Percentiles rank a stretch among this genome's conserved stretches.
Evolutionary conservation across 2,329 filamentous ascomycete species (phyloP).

Genomic region (Thielaviopsis musarum): DNA sequence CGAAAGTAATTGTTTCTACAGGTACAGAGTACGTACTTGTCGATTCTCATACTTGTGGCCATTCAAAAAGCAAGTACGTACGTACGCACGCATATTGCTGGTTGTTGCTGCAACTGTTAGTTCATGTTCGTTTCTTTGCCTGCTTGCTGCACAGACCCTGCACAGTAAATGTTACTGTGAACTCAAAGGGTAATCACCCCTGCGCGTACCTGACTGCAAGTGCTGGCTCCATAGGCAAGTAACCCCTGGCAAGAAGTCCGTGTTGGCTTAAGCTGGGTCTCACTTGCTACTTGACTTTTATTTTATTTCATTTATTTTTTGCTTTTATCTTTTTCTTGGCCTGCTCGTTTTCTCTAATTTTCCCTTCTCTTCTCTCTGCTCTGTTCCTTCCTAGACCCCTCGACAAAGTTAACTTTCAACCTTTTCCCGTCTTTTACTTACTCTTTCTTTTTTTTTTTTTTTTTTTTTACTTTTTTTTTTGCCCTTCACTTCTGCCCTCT

Average conservation of each 20-base stretch:
- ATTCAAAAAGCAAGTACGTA: no score
- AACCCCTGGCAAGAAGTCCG: slow-evolving; percentile 3
- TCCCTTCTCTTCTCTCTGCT: background rate
- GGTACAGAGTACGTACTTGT: no score
- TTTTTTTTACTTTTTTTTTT: slow-evolving; percentile 13
- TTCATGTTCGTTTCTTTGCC: background rate
- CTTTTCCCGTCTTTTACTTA: slow-evolving; percentile 12
- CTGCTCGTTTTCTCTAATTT: background rate
- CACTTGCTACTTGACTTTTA: slow-evolving; percentile 1
- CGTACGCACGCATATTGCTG: no score
- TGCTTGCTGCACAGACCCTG: slow-evolving; percentile 4
- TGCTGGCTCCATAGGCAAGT: background rate
- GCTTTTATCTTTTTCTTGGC: slow-evolving; percentile 8
- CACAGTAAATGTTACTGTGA: slow-evolving; percentile 1
- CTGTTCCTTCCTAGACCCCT: slow-evolving; percentile 10
- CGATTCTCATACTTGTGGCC: no score
- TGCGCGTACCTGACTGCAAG: background rate
- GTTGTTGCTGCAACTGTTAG: no score
- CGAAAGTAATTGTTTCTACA: no score
- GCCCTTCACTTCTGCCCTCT: slow-evolving; percentile 15
- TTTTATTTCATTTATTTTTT: slow-evolving; percentile 13
- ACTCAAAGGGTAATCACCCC: slow-evolving; percentile 3
- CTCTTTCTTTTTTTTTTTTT: slow-evolving; percentile 10
- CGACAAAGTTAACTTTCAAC: background rate
- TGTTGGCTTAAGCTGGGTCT: slow-evolving; percentile 10